Conservation (phyloP, 2,329 filamentous ascomycete species). For the Aspergillus brunneoviolaceus region DNA sequence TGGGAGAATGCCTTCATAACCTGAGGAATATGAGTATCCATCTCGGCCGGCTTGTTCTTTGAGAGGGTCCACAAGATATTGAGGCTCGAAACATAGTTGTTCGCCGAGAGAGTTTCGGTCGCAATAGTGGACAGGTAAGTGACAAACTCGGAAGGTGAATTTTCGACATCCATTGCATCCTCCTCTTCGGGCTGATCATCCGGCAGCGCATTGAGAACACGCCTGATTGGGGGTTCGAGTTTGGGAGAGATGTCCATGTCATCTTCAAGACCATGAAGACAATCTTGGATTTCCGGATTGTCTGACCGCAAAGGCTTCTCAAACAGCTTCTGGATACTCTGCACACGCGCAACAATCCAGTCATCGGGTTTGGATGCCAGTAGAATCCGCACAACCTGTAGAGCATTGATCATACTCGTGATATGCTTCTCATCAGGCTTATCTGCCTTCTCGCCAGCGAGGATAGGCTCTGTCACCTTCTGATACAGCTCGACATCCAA, state of each 20-base stretch:
- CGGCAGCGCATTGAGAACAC: conserved; percentile 85
- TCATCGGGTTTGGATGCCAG: conserved; percentile 84
- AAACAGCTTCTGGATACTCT: conserved; percentile 78
- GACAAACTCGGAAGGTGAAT: conserved; percentile 81
- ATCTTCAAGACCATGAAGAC: conserved; percentile 72
- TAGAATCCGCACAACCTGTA: conserved; percentile 88
- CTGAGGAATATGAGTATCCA: conserved; percentile 82
- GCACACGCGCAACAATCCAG: conserved; percentile 80
- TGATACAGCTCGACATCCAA: conserved; percentile 88
- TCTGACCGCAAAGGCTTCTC: conserved; percentile 88
- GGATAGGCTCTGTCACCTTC: conserved; percentile 81
- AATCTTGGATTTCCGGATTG: conserved; percentile 90
- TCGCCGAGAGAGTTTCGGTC: conserved; percentile 78
- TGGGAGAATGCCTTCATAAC: conserved; percentile 92
- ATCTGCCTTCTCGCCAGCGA: conserved; percentile 79
- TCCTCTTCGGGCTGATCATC: conserved; percentile 79
- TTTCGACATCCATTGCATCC: conserved; percentile 72
- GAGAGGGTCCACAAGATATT: conserved; percentile 93
- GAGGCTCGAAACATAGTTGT: conserved; percentile 81
- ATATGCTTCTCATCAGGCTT: conserved; percentile 80
- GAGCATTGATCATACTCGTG: conserved; percentile 86
- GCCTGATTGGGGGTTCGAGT: conserved; percentile 72
- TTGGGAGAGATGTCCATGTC: conserved; percentile 68
- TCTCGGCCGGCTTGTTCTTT: conserved; percentile 76
- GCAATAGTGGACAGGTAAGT: conserved; percentile 81